Percentiles rank a stretch among this genome's conserved stretches.
Evolutionary conservation across 31 red algal species (phyloP).

Genomic region (Endocladia muricata): DNA sequence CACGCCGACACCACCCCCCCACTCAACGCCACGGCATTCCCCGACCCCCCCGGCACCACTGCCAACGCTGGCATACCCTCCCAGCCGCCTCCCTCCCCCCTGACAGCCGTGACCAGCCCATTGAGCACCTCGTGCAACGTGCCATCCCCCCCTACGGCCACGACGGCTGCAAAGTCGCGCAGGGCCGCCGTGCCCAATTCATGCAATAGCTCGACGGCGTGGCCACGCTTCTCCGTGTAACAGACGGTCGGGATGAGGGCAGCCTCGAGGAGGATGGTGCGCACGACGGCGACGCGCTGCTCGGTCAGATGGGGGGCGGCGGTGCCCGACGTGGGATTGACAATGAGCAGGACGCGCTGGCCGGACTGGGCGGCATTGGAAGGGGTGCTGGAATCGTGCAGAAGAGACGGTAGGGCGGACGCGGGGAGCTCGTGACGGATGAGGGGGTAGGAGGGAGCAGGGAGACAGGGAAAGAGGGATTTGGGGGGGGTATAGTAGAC

Average conservation of each 20-base stretch:
- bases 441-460: background rate
- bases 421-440: background rate
- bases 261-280: background rate
- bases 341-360: background rate
- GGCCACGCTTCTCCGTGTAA: background rate
- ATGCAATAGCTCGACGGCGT: background rate
- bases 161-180: constrained; percentile 9
- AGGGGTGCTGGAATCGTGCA: background rate
- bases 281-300: background rate
- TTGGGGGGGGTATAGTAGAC: background rate
- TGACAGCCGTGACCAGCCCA: background rate
- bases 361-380: background rate
- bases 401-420: background rate
- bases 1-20: constrained; percentile 9
- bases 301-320: background rate
- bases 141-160: constrained; percentile 42
- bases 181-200: background rate
- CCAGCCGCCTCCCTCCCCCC: background rate
- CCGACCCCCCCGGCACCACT: constrained; percentile 42
- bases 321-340: background rate
- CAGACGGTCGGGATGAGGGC: background rate
- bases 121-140: constrained; percentile 34
- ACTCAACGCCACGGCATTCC: constrained; percentile 56
- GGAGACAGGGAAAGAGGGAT: background rate
- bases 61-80: constrained; percentile 8